phyloP scores from a whole-genome alignment of 352 stramenopile genomes.

The Plasmopara viticola region DNA sequence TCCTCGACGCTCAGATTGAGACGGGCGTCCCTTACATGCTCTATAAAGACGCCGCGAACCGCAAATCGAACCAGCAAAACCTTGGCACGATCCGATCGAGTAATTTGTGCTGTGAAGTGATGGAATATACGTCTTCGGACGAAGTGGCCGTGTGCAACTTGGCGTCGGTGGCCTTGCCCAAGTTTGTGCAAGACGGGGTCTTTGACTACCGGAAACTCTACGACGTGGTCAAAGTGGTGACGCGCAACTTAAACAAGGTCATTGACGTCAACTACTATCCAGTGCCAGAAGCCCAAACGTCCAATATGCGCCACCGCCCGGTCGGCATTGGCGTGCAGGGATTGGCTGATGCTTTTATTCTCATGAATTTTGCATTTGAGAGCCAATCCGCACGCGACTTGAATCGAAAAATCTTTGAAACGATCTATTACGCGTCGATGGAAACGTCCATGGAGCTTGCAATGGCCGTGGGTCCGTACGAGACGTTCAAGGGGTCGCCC shows the following conservation, averaged over 20 bases:
- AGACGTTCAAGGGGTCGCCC: conserved; percentile 95
- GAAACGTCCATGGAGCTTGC: conserved; percentile 95
- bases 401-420: conserved; percentile 99
- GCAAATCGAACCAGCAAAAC: conserved; percentile 99
- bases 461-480: conserved; percentile 91
- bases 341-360: conserved; percentile 96
- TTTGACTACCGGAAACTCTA: conserved; percentile 98
- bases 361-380: conserved; percentile 97
- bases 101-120: conserved; percentile 99
- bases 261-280: conserved; percentile 99
- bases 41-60: conserved; percentile 99
- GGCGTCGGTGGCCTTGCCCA: conserved; percentile 95
- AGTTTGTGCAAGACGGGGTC: conserved; percentile 84
- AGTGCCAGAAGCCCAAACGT: conserved; percentile 79
- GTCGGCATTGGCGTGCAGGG: conserved; percentile 98
- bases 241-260: conserved; percentile 97
- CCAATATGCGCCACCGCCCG: conserved; percentile 97
- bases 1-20: conserved; percentile 98
- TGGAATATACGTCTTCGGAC: conserved; percentile 97
- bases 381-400: conserved; percentile 85
- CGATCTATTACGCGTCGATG: conserved; percentile 98
- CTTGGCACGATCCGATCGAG: conserved; percentile 98
- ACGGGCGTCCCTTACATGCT: conserved; percentile 99
- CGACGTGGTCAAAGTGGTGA: conserved; percentile 94
- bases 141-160: conserved; percentile 99